These are phyloP conservation scores for Melastoma malabathricum DNA, from an alignment of 345 rosid species.

Conservation along the genomic window DNA sequence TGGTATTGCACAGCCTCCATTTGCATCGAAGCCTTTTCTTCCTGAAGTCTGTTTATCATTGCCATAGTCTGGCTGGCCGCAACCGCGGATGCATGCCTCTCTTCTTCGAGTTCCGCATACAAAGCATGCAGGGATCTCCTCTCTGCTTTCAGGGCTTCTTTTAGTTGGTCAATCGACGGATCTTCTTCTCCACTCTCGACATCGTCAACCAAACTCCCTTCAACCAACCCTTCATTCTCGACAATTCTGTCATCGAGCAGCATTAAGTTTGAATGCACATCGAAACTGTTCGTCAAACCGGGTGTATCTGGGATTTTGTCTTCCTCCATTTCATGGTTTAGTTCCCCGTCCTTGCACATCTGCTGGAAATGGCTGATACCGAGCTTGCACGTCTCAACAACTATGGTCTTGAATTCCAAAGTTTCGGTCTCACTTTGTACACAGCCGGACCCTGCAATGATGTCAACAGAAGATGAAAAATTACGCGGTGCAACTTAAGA, in stretches of 20 bases:
- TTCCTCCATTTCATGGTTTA: slow-evolving; percentile 39
- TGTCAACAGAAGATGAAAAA: too few relatives aligned
- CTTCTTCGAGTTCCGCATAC: slow-evolving; percentile 82
- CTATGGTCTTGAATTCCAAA: slow-evolving; percentile 33
- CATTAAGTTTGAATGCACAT: slow-evolving; percentile 40
- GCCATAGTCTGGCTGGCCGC: slow-evolving; percentile 98
- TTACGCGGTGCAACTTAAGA: too few relatives aligned
- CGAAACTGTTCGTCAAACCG: slow-evolving; percentile 34
- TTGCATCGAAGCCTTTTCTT: slow-evolving; percentile 97
- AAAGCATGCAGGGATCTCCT: slow-evolving; percentile 53
- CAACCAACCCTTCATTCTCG: slow-evolving; percentile 48
- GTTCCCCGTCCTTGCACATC: slow-evolving; percentile 18
- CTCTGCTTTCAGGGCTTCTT: slow-evolving; percentile 46
- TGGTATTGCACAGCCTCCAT: slow-evolving; percentile 99
- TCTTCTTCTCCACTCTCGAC: slow-evolving; percentile 40
- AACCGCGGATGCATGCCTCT: slow-evolving; percentile 84
- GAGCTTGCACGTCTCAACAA: slow-evolving; percentile 13
- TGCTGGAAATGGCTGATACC: not conserved
- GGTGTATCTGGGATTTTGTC: slow-evolving; percentile 59
- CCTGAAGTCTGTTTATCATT: slow-evolving; percentile 95
- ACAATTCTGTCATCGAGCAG: slow-evolving; percentile 43
- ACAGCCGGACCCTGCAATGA: not conserved
- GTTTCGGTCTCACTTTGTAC: slow-evolving; percentile 24
- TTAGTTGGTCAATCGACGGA: slow-evolving; percentile 49
- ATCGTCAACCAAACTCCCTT: slow-evolving; percentile 44